Conservation (phyloP, 169 alveolate genomes). For the Toxoplasma gondii region DNA sequence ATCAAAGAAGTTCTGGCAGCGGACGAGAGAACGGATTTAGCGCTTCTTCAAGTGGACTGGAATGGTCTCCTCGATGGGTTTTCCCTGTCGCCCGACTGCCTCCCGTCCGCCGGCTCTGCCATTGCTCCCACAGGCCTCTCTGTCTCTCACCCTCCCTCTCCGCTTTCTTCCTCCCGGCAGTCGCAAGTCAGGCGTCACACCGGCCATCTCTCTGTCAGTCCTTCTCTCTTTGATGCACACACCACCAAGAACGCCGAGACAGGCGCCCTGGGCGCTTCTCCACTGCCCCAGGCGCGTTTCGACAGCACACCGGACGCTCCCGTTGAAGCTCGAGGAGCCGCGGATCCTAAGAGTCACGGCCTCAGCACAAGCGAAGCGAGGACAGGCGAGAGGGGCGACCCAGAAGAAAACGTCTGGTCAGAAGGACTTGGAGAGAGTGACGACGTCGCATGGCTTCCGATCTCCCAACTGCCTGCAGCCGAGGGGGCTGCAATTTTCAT, state of each 20-base stretch:
- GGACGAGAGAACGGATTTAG: background rate
- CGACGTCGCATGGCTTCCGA: background rate
- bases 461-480: background rate
- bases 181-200: too few species aligned
- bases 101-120: too few species aligned
- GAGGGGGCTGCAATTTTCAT: background rate
- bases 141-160: too few species aligned
- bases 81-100: background rate
- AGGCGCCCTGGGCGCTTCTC: background rate
- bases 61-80: background rate
- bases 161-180: too few species aligned
- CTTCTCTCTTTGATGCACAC: too few species aligned
- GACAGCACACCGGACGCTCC: background rate
- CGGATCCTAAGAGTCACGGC: too few species aligned
- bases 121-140: too few species aligned
- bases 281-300: background rate
- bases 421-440: background rate
- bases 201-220: too few species aligned
- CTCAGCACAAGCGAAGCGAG: too few species aligned
- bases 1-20: background rate
- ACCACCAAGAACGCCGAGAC: too few species aligned
- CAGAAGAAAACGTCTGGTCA: background rate
- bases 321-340: background rate
- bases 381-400: background rate
- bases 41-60: background rate